These are phyloP conservation scores for Lactifluus rugatus DNA, from an alignment of 768 basidiomycete genomes.

Conservation along the genomic window DNA sequence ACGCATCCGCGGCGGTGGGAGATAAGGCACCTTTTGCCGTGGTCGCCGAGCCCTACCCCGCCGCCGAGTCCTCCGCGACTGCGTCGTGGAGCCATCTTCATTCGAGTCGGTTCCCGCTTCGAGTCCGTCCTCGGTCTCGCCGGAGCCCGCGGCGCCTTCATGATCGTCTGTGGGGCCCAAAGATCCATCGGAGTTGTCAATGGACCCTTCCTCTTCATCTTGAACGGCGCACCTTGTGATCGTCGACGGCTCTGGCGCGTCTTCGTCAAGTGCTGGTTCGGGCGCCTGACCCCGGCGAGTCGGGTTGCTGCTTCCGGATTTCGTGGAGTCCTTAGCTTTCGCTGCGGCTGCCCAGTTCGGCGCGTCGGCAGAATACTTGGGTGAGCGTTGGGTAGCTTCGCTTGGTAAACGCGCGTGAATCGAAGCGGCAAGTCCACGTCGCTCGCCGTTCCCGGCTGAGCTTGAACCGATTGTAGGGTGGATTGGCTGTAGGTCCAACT, in stretches of 20 bases:
- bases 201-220: background rate
- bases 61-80: background rate
- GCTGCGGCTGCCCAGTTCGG: constrained; percentile 12
- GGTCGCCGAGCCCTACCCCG: constrained; percentile 4
- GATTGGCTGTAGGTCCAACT: background rate
- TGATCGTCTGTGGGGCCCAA: constrained; percentile 4
- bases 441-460: background rate
- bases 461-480: background rate
- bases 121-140: background rate
- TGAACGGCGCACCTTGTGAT: constrained; percentile 6
- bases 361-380: background rate
- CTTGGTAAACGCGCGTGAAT: background rate
- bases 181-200: constrained; percentile 8
- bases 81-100: background rate
- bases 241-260: background rate
- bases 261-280: background rate
- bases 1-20: constrained; percentile 12
- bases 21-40: constrained; percentile 1
- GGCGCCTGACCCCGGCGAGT: background rate
- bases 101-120: background rate
- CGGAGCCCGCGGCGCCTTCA: background rate
- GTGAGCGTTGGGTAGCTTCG: background rate
- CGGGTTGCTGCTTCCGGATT: background rate
- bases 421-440: background rate
- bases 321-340: background rate